Conservation (phyloP, 805 yeast genomes). For the Wickerhamiella sergipiensis region DNA sequence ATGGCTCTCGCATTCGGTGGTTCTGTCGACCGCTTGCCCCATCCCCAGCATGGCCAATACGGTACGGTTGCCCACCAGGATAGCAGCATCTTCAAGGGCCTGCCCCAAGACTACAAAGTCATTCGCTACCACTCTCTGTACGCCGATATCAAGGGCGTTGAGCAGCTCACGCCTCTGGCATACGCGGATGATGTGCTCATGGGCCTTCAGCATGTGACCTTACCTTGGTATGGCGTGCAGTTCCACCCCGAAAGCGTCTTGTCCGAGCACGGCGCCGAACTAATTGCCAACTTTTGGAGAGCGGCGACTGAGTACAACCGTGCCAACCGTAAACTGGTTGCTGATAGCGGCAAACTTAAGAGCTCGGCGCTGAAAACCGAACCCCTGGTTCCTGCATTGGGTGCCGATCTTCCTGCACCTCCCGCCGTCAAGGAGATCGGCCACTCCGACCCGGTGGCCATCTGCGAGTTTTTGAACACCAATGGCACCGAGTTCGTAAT, state of each 20-base stretch:
- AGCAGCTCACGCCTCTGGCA: conserved; percentile 5
- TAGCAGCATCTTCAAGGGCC: conserved; percentile 29
- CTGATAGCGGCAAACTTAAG: conserved; percentile 3
- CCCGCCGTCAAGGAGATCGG: background rate
- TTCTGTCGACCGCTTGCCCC: conserved; percentile 35
- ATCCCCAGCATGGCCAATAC: conserved; percentile 78
- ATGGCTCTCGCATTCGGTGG: conserved; percentile 54
- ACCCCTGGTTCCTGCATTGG: background rate
- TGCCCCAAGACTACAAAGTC: conserved; percentile 39
- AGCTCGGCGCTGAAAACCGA: background rate
- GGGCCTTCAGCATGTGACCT: conserved; percentile 54
- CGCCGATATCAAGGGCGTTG: conserved; percentile 24
- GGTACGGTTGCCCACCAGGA: conserved; percentile 32
- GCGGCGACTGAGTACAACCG: conserved; percentile 30
- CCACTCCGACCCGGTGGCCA: conserved; percentile 1
- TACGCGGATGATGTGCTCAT: conserved; percentile 43
- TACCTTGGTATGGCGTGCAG: conserved; percentile 86
- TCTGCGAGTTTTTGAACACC: conserved; percentile 8
- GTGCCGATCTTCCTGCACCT: background rate
- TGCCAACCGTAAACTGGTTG: background rate
- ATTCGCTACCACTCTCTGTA: conserved; percentile 85
- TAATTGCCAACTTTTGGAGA: conserved; percentile 51
- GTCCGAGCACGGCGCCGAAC: conserved; percentile 46
- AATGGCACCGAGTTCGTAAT: conserved; percentile 37
- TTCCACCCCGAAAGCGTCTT: conserved; percentile 95